Conservation (phyloP, 805 yeast species). For the Hanseniaspora valbyensis region DNA sequence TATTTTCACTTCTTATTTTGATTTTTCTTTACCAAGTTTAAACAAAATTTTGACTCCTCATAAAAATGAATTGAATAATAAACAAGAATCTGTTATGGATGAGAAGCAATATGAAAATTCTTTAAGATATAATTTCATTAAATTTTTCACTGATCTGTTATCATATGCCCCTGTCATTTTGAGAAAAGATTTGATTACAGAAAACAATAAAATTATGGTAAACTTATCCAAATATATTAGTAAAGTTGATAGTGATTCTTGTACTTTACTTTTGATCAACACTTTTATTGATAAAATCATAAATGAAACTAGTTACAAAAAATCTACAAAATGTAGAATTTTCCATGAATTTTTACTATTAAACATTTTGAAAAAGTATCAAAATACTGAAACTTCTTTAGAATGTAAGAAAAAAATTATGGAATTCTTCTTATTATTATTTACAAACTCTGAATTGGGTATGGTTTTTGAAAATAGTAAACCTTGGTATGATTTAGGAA, state of each 20-base stretch:
- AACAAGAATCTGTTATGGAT: slow-evolving; percentile 25
- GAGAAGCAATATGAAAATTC: slow-evolving; percentile 31
- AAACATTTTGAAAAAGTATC: slow-evolving; percentile 45
- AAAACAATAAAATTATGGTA: slow-evolving; percentile 47
- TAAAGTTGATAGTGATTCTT: slow-evolving; percentile 40
- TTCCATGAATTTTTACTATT: slow-evolving; percentile 66
- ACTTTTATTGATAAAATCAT: slow-evolving; percentile 44
- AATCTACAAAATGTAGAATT: slow-evolving; percentile 59
- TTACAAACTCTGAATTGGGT: slow-evolving; percentile 42
- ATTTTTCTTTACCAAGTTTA: slow-evolving; percentile 49
- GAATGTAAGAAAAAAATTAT: slow-evolving; percentile 30
- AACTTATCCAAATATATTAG: slow-evolving; percentile 56
- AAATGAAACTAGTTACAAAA: slow-evolving; percentile 49
- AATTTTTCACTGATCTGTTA: slow-evolving; percentile 49
- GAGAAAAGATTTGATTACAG: slow-evolving; percentile 53
- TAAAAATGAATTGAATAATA: slow-evolving; percentile 34
- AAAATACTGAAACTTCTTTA: slow-evolving; percentile 30
- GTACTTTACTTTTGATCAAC: slow-evolving; percentile 34
- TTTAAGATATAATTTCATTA: slow-evolving; percentile 49
- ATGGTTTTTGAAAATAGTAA: slow-evolving; percentile 37
- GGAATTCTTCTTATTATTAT: slow-evolving; percentile 38
- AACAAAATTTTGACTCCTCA: slow-evolving; percentile 52
- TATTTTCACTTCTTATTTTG: slow-evolving; percentile 55
- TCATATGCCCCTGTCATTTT: slow-evolving; percentile 39
- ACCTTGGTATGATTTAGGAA: slow-evolving; percentile 36